Percentiles rank a stretch among this genome's conserved stretches.
Evolutionary conservation across 2,329 filamentous ascomycete species (phyloP).

Genomic region (Thielaviopsis punctulata): DNA sequence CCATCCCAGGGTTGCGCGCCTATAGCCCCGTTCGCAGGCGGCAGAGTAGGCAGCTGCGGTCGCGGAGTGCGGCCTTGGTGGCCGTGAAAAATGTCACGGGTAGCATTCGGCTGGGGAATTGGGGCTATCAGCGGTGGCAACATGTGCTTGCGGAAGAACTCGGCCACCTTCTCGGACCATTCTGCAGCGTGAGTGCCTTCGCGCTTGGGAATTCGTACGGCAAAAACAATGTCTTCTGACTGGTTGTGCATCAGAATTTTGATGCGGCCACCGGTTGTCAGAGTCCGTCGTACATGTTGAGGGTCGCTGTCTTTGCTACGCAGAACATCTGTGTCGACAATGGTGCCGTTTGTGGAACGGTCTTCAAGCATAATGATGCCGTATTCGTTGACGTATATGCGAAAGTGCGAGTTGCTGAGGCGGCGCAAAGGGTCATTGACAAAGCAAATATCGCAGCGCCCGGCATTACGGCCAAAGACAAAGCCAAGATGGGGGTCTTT

Average conservation of each 20-base stretch:
- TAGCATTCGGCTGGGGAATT: not conserved
- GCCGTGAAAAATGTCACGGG: slow-evolving; percentile 3
- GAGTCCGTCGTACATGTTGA: slow-evolving; percentile 36
- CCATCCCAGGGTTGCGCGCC: slow-evolving; percentile 47
- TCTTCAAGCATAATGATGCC: slow-evolving; percentile 86
- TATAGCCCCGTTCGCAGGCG: slow-evolving; percentile 26
- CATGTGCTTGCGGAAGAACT: slow-evolving; percentile 30
- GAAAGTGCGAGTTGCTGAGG: slow-evolving; percentile 90
- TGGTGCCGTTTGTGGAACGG: slow-evolving; percentile 85
- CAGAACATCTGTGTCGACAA: slow-evolving; percentile 60
- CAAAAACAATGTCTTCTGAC: slow-evolving; percentile 51
- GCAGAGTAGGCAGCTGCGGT: not conserved
- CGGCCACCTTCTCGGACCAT: slow-evolving; percentile 52
- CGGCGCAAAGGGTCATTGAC: slow-evolving; percentile 48
- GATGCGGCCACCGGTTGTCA: slow-evolving; percentile 57
- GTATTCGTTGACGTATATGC: slow-evolving; percentile 76
- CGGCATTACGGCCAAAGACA: slow-evolving; percentile 63
- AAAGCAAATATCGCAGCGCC: slow-evolving; percentile 56
- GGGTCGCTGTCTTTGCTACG: slow-evolving; percentile 21
- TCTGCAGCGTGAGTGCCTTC: slow-evolving; percentile 46
- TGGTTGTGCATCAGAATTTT: slow-evolving; percentile 42
- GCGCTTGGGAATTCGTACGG: slow-evolving; percentile 67
- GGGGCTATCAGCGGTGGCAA: slow-evolving; percentile 5
- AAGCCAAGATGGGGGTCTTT: slow-evolving; percentile 59
- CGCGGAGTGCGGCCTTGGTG: not conserved